Evolutionary conservation across 495 filamentous ascomycete species (phyloP), one percentile per base, ranked within the genome.

Genomic region (Bombardia bombarda): DNA sequence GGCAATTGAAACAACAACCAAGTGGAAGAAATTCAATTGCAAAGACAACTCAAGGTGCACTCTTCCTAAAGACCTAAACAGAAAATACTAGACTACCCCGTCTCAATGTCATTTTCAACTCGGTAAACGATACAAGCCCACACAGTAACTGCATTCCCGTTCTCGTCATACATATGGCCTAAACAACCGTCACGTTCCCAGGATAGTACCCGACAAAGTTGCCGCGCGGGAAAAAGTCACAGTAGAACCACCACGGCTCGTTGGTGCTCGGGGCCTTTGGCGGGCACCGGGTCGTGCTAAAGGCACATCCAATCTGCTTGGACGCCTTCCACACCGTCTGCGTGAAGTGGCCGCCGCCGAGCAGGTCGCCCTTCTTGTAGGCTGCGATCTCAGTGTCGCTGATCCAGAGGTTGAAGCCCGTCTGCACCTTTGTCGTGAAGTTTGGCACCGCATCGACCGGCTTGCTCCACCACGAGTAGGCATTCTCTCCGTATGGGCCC

Each of bases 301-400:
- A 56, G 4, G 53, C 50, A 28, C 53, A 56, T 19, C 53, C 53
- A 2, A 56, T 46, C n/a, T 30, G 13, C 32, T 17, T 35, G 8
- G 36, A 43, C 19, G 50, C 42, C 42, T 56, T 56, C 53, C 46
- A 56, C 4, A 56, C 50, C 35, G 42, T 49, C 50, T 56, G 53
- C 19, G 53, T 56, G n/a, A 56, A 56, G 24, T 53, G 50, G 0
- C 42, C 39, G 0, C 53, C 53, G 2, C 50, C 46, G 1, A 44
- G 12, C 25, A 50, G 14, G 25, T 53, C 39, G 2, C 40, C 36
- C 4, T 10, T 13, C 21, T 21, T 20, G 24, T 56, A 56, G 1
- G 53, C 53, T 0, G 37, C 13, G 19, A 49, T 40, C 33, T 56
- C 53, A 3, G 45, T 24, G 16, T 31, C 28, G 13, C 38, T 28